Conservation (phyloP, 768 basidiomycete genomes). For the Mycena rosella region DNA sequence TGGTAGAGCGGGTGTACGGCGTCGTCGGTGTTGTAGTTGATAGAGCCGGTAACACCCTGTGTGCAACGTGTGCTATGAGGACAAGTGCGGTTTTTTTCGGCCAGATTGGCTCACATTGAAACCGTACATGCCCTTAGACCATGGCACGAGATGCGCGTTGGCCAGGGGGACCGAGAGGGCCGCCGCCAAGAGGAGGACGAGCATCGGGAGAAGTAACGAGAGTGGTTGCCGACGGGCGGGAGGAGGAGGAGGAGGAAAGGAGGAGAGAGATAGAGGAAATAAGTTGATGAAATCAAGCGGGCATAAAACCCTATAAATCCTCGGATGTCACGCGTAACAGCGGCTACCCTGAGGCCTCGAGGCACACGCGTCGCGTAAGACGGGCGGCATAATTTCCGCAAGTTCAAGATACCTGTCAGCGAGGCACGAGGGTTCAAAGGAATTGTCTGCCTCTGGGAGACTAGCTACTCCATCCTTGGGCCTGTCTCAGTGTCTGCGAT, state of each 20-base stretch:
- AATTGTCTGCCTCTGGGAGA: too few relatives aligned
- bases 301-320: too few relatives aligned
- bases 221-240: conserved; percentile 23
- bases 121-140: conserved; percentile 60
- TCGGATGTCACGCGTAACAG: too few relatives aligned
- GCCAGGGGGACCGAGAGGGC: conserved; percentile 35
- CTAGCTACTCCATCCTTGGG: too few relatives aligned
- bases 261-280: background rate
- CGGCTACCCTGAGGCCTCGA: too few relatives aligned
- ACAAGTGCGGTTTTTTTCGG: background rate
- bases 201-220: conserved; percentile 28
- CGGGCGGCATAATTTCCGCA: too few relatives aligned
- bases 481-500: too few relatives aligned
- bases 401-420: too few relatives aligned
- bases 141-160: conserved; percentile 59
- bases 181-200: conserved; percentile 26
- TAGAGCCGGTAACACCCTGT: conserved; percentile 46
- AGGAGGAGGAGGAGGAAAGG: conserved; percentile 5
- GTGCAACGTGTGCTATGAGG: background rate
- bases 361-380: too few relatives aligned
- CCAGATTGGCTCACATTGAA: conserved; percentile 50
- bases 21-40: conserved; percentile 54
- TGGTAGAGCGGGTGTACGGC: conserved; percentile 60
- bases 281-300: background rate
- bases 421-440: too few relatives aligned